Base-by-base conservation (phyloP, 352 stramenopile genomes). In the Phytophthora megakarya region DNA sequence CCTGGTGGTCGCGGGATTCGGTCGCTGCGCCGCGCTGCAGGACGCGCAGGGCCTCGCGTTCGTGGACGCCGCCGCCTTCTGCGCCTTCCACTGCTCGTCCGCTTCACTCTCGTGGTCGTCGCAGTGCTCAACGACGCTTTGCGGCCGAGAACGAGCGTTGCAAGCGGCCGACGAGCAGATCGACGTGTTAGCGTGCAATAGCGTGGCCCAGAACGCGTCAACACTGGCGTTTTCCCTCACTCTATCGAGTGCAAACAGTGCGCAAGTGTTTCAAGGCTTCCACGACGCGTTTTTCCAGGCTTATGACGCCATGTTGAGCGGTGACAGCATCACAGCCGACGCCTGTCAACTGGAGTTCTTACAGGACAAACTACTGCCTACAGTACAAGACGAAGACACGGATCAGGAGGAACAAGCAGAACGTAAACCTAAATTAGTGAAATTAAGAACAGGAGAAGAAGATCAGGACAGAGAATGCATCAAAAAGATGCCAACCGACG, bases 271-370 rank as follows among this genome's bases (percentile, higher is more conserved):
- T 26, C 56, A 53, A 18, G 73, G 68, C 26, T 89, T 91, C 52
- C 70, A 88, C 50, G 67, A 77, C 18, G 72, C 80, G 11, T 91
- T 91, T 49, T 89, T 89, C 65, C 39, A 58, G 10, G 83, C 80
- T 23, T 90, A 86, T 38, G 78, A 93, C 68, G 70, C 73, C 11
- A 86, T 91, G 76, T 21, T 92, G 46, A 65, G 65, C 9, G 86
- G 80, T 39, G 67, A 66, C 18, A 84, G 87, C 65, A 67, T 85
- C 19, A 85, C 61, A 16, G 60, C 70, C 32, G 80, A 90, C 26
- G 83, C 80, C 18, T 93, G 83, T 23, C 76, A 90, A 44, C 44
- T 93, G 23, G 74, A 83, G 19, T 88, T 86, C 52, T 25, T 92
- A 19, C 83, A 90, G 57, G 57, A 88, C 18, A 76, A 87, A 61